Evolutionary conservation across 108 stramenopile genomes (phyloP).

Genomic region (Thalassiosira profunda): DNA sequence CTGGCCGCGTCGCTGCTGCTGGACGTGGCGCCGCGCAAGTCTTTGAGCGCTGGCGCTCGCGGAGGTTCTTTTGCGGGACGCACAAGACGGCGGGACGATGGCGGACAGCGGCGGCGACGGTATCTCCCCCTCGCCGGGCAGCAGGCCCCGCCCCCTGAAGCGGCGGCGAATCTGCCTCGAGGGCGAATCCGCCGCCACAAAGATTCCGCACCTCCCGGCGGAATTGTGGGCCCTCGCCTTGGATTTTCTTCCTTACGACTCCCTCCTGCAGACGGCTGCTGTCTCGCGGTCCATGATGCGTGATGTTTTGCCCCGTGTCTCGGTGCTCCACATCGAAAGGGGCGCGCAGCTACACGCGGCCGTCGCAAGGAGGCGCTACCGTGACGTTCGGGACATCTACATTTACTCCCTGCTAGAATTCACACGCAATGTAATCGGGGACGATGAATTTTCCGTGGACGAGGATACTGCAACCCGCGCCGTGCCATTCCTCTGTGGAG

Average conservation of each 20-base stretch:
- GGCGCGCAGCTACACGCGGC: slow-evolving; percentile 9
- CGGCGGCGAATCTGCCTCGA: too few species aligned
- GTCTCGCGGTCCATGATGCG: slow-evolving; percentile 10
- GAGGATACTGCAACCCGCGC: slow-evolving; percentile 6
- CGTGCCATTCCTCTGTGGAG: slow-evolving; percentile 9
- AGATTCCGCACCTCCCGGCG: too few species aligned
- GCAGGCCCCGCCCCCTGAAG: too few species aligned
- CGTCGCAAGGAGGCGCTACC: slow-evolving; percentile 1
- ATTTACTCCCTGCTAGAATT: slow-evolving; percentile 10
- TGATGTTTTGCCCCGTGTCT: slow-evolving; percentile 9
- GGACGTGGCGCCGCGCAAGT: too few species aligned
- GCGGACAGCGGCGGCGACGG: too few species aligned
- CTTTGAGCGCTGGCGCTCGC: too few species aligned
- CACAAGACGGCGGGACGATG: too few species aligned
- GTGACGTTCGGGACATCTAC: slow-evolving; percentile 9
- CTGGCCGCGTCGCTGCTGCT: too few species aligned
- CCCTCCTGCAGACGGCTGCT: slow-evolving; percentile 7
- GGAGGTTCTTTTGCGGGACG: too few species aligned
- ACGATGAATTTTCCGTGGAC: not conserved
- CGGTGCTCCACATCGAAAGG: slow-evolving; percentile 12
- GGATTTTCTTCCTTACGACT: slow-evolving; percentile 19
- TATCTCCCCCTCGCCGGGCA: too few species aligned
- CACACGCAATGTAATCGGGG: too few species aligned
- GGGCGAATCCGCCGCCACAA: too few species aligned
- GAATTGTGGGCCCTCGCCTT: slow-evolving; percentile 29